Conservation (phyloP, 1,284 basidiomycete species). For the Porodaedalea pini region DNA sequence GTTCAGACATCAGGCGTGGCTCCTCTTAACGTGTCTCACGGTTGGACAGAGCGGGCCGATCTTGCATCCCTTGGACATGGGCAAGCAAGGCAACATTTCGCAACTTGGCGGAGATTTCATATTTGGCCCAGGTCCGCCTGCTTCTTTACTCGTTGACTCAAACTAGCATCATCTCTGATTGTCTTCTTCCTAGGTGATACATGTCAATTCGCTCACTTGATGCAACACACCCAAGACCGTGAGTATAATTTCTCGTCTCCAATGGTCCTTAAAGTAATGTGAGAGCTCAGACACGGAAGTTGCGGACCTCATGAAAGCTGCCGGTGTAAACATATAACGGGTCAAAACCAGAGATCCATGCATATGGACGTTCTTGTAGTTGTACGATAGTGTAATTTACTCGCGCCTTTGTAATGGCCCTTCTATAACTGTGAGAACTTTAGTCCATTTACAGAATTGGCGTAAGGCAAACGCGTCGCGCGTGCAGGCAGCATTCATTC, state of each 20-base stretch:
- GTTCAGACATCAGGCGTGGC: not conserved
- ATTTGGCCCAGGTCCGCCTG: slow-evolving; percentile 49
- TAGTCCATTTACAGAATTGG: not conserved
- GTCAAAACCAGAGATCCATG: too few relatives aligned
- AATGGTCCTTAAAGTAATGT: not conserved
- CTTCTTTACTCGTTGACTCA: not conserved
- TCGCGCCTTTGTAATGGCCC: not conserved
- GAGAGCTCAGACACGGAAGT: slow-evolving; percentile 40
- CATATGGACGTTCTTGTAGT: too few relatives aligned
- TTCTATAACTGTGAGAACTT: slow-evolving; percentile 1
- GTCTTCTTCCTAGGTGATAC: slow-evolving; percentile 31
- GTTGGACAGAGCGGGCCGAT: slow-evolving; percentile 38
- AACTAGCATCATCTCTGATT: not conserved
- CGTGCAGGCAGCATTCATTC: slow-evolving; percentile 3
- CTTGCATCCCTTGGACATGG: slow-evolving; percentile 40
- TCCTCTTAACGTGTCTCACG: not conserved
- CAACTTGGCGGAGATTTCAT: slow-evolving; percentile 65
- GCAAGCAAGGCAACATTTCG: slow-evolving; percentile 55
- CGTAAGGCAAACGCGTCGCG: slow-evolving; percentile 2
- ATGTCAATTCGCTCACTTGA: slow-evolving; percentile 50
- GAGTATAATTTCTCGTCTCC: slow-evolving; percentile 27
- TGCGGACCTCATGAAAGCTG: slow-evolving; percentile 38
- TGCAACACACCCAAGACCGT: slow-evolving; percentile 65
- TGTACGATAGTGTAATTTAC: not conserved
- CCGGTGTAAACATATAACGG: slow-evolving; percentile 23